Evolutionary conservation across 106 monocot genomes (phyloP), one percentile per base, ranked within the genome.

Genomic region (Dendrobium huoshanense): DNA sequence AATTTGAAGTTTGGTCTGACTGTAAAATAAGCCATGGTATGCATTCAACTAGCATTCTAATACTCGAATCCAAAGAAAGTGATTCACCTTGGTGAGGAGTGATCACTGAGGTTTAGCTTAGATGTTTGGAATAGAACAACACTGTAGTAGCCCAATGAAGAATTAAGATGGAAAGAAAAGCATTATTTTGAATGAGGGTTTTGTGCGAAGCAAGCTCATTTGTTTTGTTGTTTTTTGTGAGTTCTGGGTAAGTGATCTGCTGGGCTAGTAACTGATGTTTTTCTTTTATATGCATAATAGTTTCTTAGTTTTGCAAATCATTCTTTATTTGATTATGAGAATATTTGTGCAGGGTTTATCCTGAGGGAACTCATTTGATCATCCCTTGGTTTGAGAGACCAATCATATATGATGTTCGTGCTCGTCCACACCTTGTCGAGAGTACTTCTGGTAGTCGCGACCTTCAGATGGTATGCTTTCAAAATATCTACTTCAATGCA

Each of bases 351-450:
- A 83, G 82, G 82, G 82, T 82, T 51, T 82, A 82, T 77, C 82
- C 82, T 45, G 82, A 82, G 54, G 82, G 82, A 48, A 82, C 82
- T 41, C 82, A 82, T 77, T 70, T 82, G 6, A 77, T 82, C 4
- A 70, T 82, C n/a, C 82, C 82, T 33, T 82, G 82, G 82, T 82
- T 82, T 16, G 82, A 82, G 82, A 82, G 82, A 33, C 82, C 82
- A 33, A 82, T 82, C 16, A 82, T 82, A 22, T 82, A 82, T 54
- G 82, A 82, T 54, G 82, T 82, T 67, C 77, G 82, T 77, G 82
- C 82, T n/a, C 64, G 82, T 37, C 82, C 82, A 7, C 82, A 82
- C 70, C 82, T 82, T 41, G 82, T 82, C 24, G 82, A 82, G 77
- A 82, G 82, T 76, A 82, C 77, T 49, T 82, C 82, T 33, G 82